Evolutionary conservation across 768 basidiomycete genomes (phyloP).

Genomic region (Calocera viscosa): DNA sequence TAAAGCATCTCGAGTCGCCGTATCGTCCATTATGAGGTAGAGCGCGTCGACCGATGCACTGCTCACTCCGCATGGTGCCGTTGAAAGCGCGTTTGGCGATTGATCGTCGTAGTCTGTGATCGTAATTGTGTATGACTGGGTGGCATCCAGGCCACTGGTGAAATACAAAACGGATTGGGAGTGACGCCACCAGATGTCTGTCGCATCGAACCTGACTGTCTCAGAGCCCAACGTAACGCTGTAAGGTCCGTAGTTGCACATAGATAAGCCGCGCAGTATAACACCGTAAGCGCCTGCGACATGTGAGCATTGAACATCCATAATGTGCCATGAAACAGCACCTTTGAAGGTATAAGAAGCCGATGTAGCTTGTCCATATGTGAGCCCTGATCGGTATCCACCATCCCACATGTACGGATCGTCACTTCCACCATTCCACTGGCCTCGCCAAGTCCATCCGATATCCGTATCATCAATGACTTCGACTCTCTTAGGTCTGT

Average conservation of each 20-base stretch:
- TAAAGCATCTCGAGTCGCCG: neutral
- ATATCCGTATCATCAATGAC: neutral
- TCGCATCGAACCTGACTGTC: neutral
- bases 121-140: neutral
- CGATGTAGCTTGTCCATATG: neutral
- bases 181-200: neutral
- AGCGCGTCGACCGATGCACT: neutral
- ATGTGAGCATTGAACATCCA: neutral
- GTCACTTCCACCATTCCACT: neutral
- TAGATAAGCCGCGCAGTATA: neutral
- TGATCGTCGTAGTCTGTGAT: neutral
- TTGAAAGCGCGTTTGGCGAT: neutral
- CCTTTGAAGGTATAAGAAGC: neutral
- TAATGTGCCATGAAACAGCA: neutral
- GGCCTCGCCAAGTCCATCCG: neutral
- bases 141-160: neutral
- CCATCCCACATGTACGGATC: slow-evolving; percentile 4
- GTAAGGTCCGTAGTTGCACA: slow-evolving; percentile 1
- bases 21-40: neutral
- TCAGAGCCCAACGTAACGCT: neutral
- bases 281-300: neutral
- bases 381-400: neutral
- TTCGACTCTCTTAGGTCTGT: neutral
- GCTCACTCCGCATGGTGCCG: neutral
- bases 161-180: neutral